These are phyloP conservation scores for Chloromonas sp. DNA, from an alignment of 163 green algal genomes.

Conservation along the genomic window DNA sequence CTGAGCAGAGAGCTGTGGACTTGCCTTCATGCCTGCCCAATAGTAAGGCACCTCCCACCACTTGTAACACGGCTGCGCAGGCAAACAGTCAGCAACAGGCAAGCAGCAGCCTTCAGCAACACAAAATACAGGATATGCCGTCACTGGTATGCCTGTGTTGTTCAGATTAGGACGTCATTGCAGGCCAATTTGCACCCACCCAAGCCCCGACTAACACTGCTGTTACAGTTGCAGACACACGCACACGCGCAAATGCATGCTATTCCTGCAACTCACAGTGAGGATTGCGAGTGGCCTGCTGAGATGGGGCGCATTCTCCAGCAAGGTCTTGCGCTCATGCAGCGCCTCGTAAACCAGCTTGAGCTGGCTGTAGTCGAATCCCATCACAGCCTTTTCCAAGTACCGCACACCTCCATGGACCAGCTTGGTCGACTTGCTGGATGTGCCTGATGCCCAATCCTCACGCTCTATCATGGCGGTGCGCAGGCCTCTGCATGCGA, in stretches of 20 bases:
- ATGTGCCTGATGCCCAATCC: conserved; percentile 91
- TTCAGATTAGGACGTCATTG: too few relatives aligned
- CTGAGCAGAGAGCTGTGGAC: too few relatives aligned
- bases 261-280: conserved; percentile 46
- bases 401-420: conserved; percentile 96
- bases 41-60: conserved; percentile 96
- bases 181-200: too few relatives aligned
- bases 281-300: conserved; percentile 80
- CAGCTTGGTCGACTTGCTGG: conserved; percentile 89
- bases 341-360: conserved; percentile 97
- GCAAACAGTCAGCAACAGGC: not conserved
- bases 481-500: conserved; percentile 53
- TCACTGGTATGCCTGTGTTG: too few relatives aligned
- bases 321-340: conserved; percentile 80
- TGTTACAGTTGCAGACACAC: too few relatives aligned
- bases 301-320: conserved; percentile 88
- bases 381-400: conserved; percentile 90
- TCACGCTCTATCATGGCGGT: conserved; percentile 83
- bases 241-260: not conserved
- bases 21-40: conserved; percentile 88
- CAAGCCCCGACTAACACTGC: too few relatives aligned
- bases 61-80: conserved; percentile 86
- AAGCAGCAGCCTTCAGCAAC: not conserved
- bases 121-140: too few relatives aligned
- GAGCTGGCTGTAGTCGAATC: conserved; percentile 82